Base-by-base conservation (phyloP, 345 rosid species). In the Populus ilicifolia region DNA sequence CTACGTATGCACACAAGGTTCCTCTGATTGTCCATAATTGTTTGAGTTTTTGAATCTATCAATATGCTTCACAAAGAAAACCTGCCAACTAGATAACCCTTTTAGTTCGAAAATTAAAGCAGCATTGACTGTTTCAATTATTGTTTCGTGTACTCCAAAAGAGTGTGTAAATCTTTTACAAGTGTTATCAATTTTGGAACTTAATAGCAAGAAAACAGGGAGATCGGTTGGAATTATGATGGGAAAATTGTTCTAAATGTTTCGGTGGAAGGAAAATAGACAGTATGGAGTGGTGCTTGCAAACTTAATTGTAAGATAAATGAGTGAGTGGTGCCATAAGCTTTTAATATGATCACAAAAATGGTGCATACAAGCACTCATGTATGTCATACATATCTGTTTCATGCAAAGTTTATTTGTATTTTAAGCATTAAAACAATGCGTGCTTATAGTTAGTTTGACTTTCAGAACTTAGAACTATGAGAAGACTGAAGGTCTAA, bases 21-120 rank as follows among this genome's bases (percentile, higher is more conserved):
- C 38, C 39, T 16, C 54, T 27, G 30, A 3, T 9, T 41, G 25
- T 73, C 44, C 48, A 54, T 43, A 7, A 35, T 71, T 4, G 39
- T 36, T 44, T 52, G 29, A 71, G n/a, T 29, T 33, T 18, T 33
- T 25, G 13, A 71, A 13, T 20, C 65, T 52, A 33, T 71, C 14
- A 70, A 70, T 71, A n/a, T 10, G 44, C 64, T 71, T 30, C 5
- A 52, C 18, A 38, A 68, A 71, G 75, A 14, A 46, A 70, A 70
- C 18, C n/a, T 13, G 36, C 46, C 38, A 41, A 44, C 27, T 27
- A 3, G 17, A 36, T 33, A 48, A 44, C 29, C 72, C 62, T 10
- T 71, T 52, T 41, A 10, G 44, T 48, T 59, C 63, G 23, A n/a
- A 29, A 71, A 41, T 11, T 20, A 5, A 25, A 50, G 74, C 41